Evolutionary conservation across 371 early-diverging fungal species (phyloP).

Genomic region (Amoeboaphelidium protococcarum): DNA sequence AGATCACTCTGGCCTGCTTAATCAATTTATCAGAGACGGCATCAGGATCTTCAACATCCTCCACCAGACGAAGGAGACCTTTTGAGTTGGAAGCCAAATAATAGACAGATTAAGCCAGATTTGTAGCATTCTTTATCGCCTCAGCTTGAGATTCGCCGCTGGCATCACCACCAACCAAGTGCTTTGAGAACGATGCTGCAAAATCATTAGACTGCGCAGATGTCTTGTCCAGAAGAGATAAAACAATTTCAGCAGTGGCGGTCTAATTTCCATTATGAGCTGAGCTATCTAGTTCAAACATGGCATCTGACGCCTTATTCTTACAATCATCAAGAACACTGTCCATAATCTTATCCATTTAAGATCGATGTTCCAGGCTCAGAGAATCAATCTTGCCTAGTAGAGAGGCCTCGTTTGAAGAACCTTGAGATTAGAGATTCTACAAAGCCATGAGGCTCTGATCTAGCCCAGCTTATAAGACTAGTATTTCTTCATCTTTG

Average conservation of each 20-base stretch:
- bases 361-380: constrained; percentile 30
- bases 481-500: constrained; percentile 68
- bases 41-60: constrained; percentile 27
- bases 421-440: constrained; percentile 20
- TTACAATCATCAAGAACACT: constrained; percentile 61
- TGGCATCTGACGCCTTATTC: constrained; percentile 52
- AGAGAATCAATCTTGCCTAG: constrained; percentile 33
- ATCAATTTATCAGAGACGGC: no score
- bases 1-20: constrained; percentile 31
- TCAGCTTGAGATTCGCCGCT: constrained; percentile 44
- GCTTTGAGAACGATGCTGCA: constrained; percentile 29
- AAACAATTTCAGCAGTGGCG: constrained; percentile 65
- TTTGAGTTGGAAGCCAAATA: constrained; percentile 61
- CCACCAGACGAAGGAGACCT: constrained; percentile 57
- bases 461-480: constrained; percentile 79
- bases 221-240: constrained; percentile 66
- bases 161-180: constrained; percentile 9
- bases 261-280: constrained; percentile 53
- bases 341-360: constrained; percentile 57
- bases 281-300: constrained; percentile 54
- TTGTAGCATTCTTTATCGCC: constrained; percentile 51
- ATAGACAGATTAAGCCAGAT: constrained; percentile 49
- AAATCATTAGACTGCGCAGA: constrained; percentile 51
- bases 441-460: constrained; percentile 65
- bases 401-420: constrained; percentile 19